Evolutionary conservation across 177 flowering plant species (phyloP), one percentile per base, ranked within the genome.

Genomic region (Vitis hybrid): DNA sequence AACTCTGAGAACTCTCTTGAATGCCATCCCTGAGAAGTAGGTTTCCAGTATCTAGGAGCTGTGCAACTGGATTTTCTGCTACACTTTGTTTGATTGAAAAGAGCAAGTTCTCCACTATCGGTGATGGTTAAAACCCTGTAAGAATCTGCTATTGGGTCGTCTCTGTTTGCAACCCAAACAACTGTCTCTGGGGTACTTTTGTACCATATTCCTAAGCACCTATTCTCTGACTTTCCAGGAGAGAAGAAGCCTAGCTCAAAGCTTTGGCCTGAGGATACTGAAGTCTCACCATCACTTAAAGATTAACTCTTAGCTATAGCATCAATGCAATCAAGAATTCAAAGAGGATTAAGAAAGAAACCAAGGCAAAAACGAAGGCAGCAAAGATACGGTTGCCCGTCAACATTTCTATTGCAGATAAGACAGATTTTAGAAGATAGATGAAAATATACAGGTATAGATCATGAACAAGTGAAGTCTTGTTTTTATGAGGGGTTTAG

Each of bases 171-270:
- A 0, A 80, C 82, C 82, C 82, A 77, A 0, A 77, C 78, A 39
- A 74, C 71, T 10, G 76, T 68, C n/a, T 10, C 4, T 2, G 76
- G 50, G 4, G 68, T 14, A 2, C 10, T 52, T 62, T 74, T 73
- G 73, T 71, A 77, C 80, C 78, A 77, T 2, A 80, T 68, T 48
- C 82, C 82, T 16, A 80, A 6, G 50, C 68, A 77, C 5, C 69
- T 63, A 2, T 59, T 68, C 3, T 10, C 12, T 3, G 77, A 65
- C 3, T 18, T 56, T 5, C 78, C 78, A 2, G 71, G 74, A 7
- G 69, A 65, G 70, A 79, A 76, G 70, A 75, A 76, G 12, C 82
- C 82, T 7, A 75, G 51, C 19, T 72, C 79, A 52, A 69, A 79
- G 11, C 8, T 63, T 9, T 58, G 61, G 16, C 50, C 64, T 0